Evolutionary conservation across 441 rosid species (phyloP).

Genomic region (Aleurites moluccanus): DNA sequence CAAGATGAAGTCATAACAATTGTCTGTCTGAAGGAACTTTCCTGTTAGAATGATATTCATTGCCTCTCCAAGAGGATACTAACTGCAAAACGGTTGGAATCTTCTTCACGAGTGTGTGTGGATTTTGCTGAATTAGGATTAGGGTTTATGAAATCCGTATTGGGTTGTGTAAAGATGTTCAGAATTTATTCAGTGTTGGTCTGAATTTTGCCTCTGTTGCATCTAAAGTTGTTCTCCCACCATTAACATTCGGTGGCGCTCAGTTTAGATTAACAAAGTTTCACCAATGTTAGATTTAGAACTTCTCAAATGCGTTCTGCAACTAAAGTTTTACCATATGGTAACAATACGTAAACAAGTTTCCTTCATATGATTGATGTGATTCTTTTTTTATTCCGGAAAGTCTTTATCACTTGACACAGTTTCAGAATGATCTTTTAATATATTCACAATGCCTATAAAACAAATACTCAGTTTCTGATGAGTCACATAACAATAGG

Average conservation of each 20-base stretch:
- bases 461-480: constrained; percentile 1
- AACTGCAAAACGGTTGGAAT: not conserved
- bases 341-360: not conserved
- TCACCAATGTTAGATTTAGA: no score
- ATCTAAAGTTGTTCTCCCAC: not conserved
- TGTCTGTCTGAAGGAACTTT: not conserved
- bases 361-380: constrained; percentile 20
- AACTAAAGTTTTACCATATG: not conserved
- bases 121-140: not conserved
- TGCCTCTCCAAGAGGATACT: not conserved
- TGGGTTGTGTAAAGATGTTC: not conserved
- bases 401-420: constrained; percentile 16
- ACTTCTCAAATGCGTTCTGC: no score
- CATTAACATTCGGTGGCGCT: not conserved
- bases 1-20: not conserved
- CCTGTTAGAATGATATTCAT: not conserved
- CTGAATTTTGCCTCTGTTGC: not conserved
- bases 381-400: constrained; percentile 28
- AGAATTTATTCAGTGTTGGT: not conserved
- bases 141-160: not conserved
- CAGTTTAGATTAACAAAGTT: constrained; percentile 7
- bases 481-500: constrained; percentile 16
- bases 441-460: constrained; percentile 5
- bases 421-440: constrained; percentile 30
- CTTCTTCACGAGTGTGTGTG: not conserved